Evolutionary conservation across 2,329 filamentous ascomycete genomes (phyloP).

Genomic region (Cyclaneusma minus): DNA sequence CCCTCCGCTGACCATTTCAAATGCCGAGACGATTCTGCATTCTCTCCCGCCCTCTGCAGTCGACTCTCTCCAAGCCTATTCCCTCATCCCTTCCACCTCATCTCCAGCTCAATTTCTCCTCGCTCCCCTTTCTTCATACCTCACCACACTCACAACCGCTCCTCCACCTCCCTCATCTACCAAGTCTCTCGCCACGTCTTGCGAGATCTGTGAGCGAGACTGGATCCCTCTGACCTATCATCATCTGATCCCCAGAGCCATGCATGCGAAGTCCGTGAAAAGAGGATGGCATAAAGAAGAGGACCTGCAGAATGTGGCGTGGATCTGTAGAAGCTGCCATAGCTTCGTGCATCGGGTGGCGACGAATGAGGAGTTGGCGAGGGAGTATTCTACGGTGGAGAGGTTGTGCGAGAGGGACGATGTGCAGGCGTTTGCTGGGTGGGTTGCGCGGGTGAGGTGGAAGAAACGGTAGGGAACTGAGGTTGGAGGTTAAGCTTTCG

Average conservation of each 20-base stretch:
- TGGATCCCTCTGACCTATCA: slow-evolving; percentile 73
- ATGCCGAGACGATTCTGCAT: slow-evolving; percentile 25
- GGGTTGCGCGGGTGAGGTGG: slow-evolving; percentile 63
- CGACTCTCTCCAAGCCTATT: slow-evolving; percentile 55
- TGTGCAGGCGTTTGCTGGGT: slow-evolving; percentile 53
- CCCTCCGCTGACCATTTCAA: slow-evolving; percentile 32
- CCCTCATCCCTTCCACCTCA: slow-evolving; percentile 30
- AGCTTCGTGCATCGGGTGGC: slow-evolving; percentile 65
- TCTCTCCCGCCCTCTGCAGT: slow-evolving; percentile 38
- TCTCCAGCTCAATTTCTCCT: slow-evolving; percentile 39
- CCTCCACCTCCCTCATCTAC: slow-evolving; percentile 50
- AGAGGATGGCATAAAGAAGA: slow-evolving; percentile 66
- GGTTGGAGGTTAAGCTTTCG: no score
- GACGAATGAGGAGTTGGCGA: slow-evolving; percentile 62
- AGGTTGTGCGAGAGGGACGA: slow-evolving; percentile 53
- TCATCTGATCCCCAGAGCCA: slow-evolving; percentile 66
- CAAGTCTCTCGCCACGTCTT: slow-evolving; percentile 33
- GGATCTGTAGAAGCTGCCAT: slow-evolving; percentile 76
- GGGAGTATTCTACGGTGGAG: slow-evolving; percentile 59
- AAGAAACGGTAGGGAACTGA: slow-evolving; percentile 40
- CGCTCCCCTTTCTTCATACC: slow-evolving; percentile 47
- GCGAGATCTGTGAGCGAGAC: slow-evolving; percentile 62
- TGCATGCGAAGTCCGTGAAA: slow-evolving; percentile 63
- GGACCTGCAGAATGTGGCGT: slow-evolving; percentile 66
- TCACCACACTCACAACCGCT: slow-evolving; percentile 37